Base-by-base conservation (phyloP, 805 yeast species). In the Candida krabiensis region DNA sequence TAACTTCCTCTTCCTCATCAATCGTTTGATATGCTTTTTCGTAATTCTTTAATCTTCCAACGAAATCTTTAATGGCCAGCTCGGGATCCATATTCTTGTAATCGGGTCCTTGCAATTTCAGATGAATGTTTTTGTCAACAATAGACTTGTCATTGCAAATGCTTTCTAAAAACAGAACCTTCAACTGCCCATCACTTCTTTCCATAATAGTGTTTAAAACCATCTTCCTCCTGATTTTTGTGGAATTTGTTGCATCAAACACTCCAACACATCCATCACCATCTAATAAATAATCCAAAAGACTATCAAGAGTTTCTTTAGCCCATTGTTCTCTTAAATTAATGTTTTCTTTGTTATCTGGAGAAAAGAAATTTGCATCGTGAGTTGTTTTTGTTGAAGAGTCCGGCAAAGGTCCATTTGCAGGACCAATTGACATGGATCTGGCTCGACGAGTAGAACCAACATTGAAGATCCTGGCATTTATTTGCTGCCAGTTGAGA, bases 191-290 rank as follows among this genome's bases (percentile, higher is more conserved):
- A 30, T 74, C 70, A 17, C 77, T 67, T 38, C 84, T 61, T 46
- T 74, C 71, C 48, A 72, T 73, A 33, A 84, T 80, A 19, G 73
- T 69, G 28, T 74, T 71, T 28, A 80, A 60, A 1, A 85, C 83
- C 50, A 73, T 70, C 35, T 65, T 63, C 47, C 95, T 67, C 49
- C 95, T 70, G n/a, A 59, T 58, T 46, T 73, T 80, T 2, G 90
- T 85, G 3, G 87, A 79, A 55, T 85, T 85, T 1, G 95, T 85
- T 1, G 93, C 93, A 63, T 85, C 95, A 58, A 85, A 84, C 8
- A 91, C 87, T 2, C 97, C 99, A 7, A 91, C 96, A 5, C 90
- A 80, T 2, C 98, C 98, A 22, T 81, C 78, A 0, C 88, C 95
- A 11, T 77, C 72, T 33, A 89, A 59, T 4, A 93, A 74, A 62